Conservation (phyloP, 768 basidiomycete genomes). For the Russula sp. region DNA sequence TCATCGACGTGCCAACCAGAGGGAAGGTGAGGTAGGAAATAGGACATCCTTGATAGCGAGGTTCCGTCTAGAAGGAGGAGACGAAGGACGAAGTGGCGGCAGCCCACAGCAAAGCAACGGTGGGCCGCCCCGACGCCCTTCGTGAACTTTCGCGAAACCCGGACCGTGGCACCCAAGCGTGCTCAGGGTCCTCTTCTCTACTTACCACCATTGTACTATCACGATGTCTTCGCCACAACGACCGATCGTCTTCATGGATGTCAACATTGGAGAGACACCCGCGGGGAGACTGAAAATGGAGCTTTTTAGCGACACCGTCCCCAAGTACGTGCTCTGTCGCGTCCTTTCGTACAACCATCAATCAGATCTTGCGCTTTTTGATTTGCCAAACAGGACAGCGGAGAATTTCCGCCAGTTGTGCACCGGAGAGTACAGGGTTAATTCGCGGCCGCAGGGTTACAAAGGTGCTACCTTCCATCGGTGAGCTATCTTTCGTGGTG, state of each 20-base stretch:
- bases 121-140: no score
- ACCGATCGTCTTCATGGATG: slow-evolving; percentile 95
- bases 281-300: slow-evolving; percentile 97
- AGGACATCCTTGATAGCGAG: slow-evolving; percentile 53
- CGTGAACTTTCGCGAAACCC: background rate
- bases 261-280: slow-evolving; percentile 94
- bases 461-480: slow-evolving; percentile 90
- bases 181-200: background rate
- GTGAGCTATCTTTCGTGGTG: slow-evolving; percentile 37
- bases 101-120: no score
- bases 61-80: background rate
- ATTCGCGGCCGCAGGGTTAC: slow-evolving; percentile 84
- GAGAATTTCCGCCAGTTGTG: slow-evolving; percentile 98
- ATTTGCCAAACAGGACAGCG: slow-evolving; percentile 61
- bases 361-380: slow-evolving; percentile 4
- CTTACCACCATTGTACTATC: background rate
- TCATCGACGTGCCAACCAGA: slow-evolving; percentile 99
- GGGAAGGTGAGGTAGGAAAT: slow-evolving; percentile 82
- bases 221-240: slow-evolving; percentile 41
- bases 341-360: background rate
- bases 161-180: background rate
- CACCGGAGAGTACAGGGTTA: slow-evolving; percentile 90
- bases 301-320: slow-evolving; percentile 90
- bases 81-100: background rate
- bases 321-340: slow-evolving; percentile 56